A percentile compares a stretch with the other conserved stretches of the same genome.
phyloP scores from a whole-genome alignment of 2,329 filamentous ascomycete species.

The Cladobotryum protrusum region DNA sequence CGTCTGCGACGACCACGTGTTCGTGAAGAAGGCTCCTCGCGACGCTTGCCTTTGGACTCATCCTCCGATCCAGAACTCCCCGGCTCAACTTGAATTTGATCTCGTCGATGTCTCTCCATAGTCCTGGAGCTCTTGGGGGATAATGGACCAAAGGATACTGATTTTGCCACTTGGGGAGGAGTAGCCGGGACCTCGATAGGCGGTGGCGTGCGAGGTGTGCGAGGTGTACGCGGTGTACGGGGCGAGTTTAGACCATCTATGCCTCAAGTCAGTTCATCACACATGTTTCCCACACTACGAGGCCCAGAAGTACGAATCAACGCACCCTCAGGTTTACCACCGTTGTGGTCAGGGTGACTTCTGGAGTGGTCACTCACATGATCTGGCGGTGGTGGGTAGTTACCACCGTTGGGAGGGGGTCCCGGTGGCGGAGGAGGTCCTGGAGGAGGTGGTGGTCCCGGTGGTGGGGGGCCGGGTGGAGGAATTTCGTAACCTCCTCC shows the following conservation, averaged over 20 bases:
- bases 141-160: constrained; percentile 42
- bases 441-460: constrained; percentile 24
- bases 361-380: constrained; percentile 39
- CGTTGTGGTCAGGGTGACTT: constrained; percentile 13
- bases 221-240: constrained; percentile 2
- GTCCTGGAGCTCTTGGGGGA: constrained; percentile 44
- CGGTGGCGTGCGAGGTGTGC: not conserved
- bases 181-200: constrained; percentile 1
- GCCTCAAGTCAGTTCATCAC: constrained; percentile 6
- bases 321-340: constrained; percentile 32
- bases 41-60: constrained; percentile 14
- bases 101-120: constrained; percentile 34
- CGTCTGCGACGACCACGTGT: constrained; percentile 19
- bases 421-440: constrained; percentile 25
- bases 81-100: constrained; percentile 24
- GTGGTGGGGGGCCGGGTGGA: constrained; percentile 24
- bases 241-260: constrained; percentile 25
- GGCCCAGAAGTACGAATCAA: constrained; percentile 23
- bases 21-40: constrained; percentile 15
- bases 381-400: constrained; percentile 33
- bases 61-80: constrained; percentile 14
- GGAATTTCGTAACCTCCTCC: constrained; percentile 10
- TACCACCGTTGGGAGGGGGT: constrained; percentile 27
- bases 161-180: constrained; percentile 25
- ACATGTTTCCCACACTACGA: not conserved